phyloP scores from a whole-genome alignment of 1,284 basidiomycete genomes.

The Ganoderma lucidum region DNA sequence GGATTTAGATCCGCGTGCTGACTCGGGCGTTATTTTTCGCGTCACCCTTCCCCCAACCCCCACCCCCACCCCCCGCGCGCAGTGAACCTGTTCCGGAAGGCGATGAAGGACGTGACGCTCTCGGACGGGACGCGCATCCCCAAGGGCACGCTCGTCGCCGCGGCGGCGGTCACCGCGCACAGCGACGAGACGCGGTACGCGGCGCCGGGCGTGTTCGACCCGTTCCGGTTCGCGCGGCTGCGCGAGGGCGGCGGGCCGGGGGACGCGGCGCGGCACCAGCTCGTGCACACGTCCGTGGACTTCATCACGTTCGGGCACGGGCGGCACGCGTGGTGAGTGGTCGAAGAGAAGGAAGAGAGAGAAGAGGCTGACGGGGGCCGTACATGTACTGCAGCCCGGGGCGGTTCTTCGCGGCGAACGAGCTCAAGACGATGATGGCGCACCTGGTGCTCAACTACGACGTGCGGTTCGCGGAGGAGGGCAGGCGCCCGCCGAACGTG shows the following conservation, averaged over 20 bases:
- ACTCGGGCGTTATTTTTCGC: not conserved
- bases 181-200: constrained; percentile 50
- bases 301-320: constrained; percentile 43
- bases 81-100: constrained; percentile 38
- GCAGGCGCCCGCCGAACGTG: constrained; percentile 29
- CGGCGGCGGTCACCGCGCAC: constrained; percentile 52
- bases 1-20: not conserved
- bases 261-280: constrained; percentile 38
- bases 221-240: constrained; percentile 56
- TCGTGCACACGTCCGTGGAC: constrained; percentile 39
- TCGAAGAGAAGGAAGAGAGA: not conserved
- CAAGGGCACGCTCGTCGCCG: constrained; percentile 49
- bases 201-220: constrained; percentile 49
- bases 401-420: constrained; percentile 37
- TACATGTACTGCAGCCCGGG: constrained; percentile 39
- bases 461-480: constrained; percentile 28
- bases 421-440: constrained; percentile 39
- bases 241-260: constrained; percentile 39
- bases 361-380: not conserved
- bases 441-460: constrained; percentile 37
- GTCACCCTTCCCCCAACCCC: not conserved
- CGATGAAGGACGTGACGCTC: constrained; percentile 47
- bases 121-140: constrained; percentile 54
- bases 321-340: constrained; percentile 41
- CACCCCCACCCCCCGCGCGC: not conserved